Conservation (phyloP, 1,284 basidiomycete species). For the Cutaneotrichosporon mucoides region DNA sequence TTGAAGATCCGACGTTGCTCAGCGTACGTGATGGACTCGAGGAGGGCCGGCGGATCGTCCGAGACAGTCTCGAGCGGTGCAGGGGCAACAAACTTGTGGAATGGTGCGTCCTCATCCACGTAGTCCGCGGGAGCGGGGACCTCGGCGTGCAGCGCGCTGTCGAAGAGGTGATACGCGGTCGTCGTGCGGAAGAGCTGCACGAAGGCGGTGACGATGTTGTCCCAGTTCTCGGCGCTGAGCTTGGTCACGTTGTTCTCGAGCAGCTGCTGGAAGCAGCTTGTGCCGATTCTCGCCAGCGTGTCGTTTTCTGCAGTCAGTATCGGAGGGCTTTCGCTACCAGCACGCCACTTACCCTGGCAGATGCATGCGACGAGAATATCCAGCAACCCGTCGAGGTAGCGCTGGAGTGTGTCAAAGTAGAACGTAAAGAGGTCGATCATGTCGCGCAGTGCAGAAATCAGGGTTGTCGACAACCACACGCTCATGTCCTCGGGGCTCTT, state of each 20-base stretch:
- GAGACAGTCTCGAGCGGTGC: slow-evolving; percentile 40
- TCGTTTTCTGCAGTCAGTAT: slow-evolving; percentile 65
- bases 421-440: slow-evolving; percentile 94
- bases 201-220: slow-evolving; percentile 87
- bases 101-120: slow-evolving; percentile 54
- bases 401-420: slow-evolving; percentile 89
- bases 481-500: slow-evolving; percentile 98
- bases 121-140: slow-evolving; percentile 58
- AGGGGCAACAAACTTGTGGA: slow-evolving; percentile 47
- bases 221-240: slow-evolving; percentile 81
- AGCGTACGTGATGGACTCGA: slow-evolving; percentile 33
- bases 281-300: slow-evolving; percentile 94
- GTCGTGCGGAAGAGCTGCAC: slow-evolving; percentile 95
- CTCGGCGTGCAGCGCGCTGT: slow-evolving; percentile 77
- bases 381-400: slow-evolving; percentile 83
- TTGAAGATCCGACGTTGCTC: slow-evolving; percentile 90
- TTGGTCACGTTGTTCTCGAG: slow-evolving; percentile 91
- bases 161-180: slow-evolving; percentile 95
- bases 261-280: slow-evolving; percentile 94
- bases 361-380: slow-evolving; percentile 96
- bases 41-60: slow-evolving; percentile 27
- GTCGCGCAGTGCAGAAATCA: slow-evolving; percentile 96
- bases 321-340: slow-evolving; percentile 70
- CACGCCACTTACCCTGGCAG: slow-evolving; percentile 64
- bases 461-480: slow-evolving; percentile 98